Percentiles rank a stretch among this genome's conserved stretches.
Evolutionary conservation across 257 asterid genomes (phyloP).

Genomic region (Ilex aquifolium): DNA sequence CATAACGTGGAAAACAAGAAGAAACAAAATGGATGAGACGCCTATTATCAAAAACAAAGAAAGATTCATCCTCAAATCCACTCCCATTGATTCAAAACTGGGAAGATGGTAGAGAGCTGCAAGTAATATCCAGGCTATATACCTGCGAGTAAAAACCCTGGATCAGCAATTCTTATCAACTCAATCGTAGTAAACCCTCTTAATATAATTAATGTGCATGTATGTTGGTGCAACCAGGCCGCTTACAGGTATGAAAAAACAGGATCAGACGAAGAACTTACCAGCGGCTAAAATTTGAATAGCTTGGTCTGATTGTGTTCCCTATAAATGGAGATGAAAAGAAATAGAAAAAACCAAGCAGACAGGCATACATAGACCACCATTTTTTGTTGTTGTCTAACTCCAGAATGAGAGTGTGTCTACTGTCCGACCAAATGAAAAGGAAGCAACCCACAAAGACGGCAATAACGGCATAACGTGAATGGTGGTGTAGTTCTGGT

Average conservation of each 20-base stretch:
- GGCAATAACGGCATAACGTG: constrained; percentile 90
- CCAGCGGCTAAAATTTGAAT: constrained; percentile 97
- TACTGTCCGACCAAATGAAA: constrained; percentile 87
- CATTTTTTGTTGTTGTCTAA: constrained; percentile 94
- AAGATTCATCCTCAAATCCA: constrained; percentile 94
- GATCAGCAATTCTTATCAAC: constrained; percentile 5
- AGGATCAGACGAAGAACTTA: constrained; percentile 20
- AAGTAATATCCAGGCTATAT: constrained; percentile 83
- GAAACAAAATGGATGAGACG: constrained; percentile 82
- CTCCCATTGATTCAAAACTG: constrained; percentile 98
- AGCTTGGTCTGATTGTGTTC: constrained; percentile 92
- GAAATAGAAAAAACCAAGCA: constrained; percentile 98
- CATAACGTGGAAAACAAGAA: constrained; percentile 78
- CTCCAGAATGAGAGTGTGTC: constrained; percentile 93
- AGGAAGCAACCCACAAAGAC: constrained; percentile 88
- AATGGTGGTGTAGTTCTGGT: constrained; percentile 83
- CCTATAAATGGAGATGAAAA: constrained; percentile 91
- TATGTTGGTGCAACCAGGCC: no score
- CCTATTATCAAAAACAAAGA: constrained; percentile 82
- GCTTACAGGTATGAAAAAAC: not conserved
- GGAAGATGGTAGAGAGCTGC: constrained; percentile 99
- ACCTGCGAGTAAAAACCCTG: constrained; percentile 46
- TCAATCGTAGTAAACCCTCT: not conserved
- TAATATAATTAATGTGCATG: not conserved
- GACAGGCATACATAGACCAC: constrained; percentile 99